Evolutionary conservation across 345 rosid species (phyloP).

Genomic region (Eutrema japonicum): DNA sequence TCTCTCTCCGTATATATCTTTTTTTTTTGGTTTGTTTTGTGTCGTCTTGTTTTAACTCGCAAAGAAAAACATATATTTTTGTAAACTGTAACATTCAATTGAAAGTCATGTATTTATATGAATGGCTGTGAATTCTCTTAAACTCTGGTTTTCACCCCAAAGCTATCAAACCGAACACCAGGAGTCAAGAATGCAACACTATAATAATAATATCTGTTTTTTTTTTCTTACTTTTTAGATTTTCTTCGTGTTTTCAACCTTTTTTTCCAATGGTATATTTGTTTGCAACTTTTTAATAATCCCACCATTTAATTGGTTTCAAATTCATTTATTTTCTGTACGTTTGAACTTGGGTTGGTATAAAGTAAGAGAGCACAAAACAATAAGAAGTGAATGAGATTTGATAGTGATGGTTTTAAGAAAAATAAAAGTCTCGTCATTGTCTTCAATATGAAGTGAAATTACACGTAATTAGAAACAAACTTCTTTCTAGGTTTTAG

Average conservation of each 20-base stretch:
- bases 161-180: background rate
- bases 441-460: conserved; percentile 37
- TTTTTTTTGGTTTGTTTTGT: too few relatives aligned
- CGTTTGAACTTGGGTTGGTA: background rate
- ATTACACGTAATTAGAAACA: conserved; percentile 39
- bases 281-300: too few relatives aligned
- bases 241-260: too few relatives aligned
- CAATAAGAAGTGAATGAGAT: conserved; percentile 4
- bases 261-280: too few relatives aligned
- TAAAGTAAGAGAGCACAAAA: conserved; percentile 2
- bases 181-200: background rate
- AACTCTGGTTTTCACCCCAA: background rate
- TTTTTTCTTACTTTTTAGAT: too few relatives aligned
- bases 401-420: conserved; percentile 41
- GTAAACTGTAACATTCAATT: conserved; percentile 10
- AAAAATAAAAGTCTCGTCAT: conserved; percentile 33
- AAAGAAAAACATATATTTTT: background rate
- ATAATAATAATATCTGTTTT: too few relatives aligned
- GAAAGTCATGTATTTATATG: background rate
- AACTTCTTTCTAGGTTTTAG: conserved; percentile 31
- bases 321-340: too few relatives aligned
- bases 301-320: too few relatives aligned
- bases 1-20: background rate
- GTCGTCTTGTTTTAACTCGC: background rate
- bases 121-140: background rate